These are phyloP conservation scores for Carex scoparia DNA, from an alignment of 176 grass and related monocot species.

Conservation along the genomic window DNA sequence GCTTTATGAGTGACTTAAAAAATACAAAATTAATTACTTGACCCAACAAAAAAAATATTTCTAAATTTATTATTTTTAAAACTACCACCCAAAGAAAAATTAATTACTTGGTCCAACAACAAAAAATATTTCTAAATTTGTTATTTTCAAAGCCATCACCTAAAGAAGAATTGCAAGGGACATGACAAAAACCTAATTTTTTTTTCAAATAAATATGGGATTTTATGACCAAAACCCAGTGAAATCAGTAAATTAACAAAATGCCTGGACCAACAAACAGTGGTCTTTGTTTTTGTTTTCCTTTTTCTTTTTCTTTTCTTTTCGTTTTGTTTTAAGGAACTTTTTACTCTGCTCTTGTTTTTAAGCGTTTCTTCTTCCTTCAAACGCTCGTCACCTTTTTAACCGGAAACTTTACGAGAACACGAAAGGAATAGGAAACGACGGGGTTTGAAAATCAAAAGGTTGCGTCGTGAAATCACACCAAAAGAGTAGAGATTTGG, in stretches of 20 bases:
- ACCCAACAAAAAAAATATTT: neutral
- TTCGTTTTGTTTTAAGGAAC: neutral
- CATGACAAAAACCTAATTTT: neutral
- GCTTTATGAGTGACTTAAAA: neutral
- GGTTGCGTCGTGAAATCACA: no score
- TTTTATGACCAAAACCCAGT: neutral
- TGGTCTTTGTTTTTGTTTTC: no score
- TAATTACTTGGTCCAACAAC: neutral
- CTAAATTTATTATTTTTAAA: no score
- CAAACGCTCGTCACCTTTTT: no score
- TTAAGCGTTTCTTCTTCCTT: no score
- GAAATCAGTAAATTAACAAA: neutral
- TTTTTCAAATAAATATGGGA: neutral
- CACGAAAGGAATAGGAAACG: no score
- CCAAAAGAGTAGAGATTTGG: no score
- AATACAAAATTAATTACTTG: neutral
- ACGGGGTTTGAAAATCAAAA: no score
- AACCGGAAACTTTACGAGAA: no score
- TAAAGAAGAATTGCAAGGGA: neutral
- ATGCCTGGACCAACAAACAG: neutral
- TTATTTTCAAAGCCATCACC: neutral
- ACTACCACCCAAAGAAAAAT: neutral
- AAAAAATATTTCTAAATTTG: neutral
- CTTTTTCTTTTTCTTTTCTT: no score
- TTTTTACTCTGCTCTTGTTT: neutral